A percentile compares a stretch with the other conserved stretches of the same genome.
These are phyloP conservation scores for Achlya hypogyna DNA, from an alignment of 352 stramenopile genomes.

Conservation along the genomic window DNA sequence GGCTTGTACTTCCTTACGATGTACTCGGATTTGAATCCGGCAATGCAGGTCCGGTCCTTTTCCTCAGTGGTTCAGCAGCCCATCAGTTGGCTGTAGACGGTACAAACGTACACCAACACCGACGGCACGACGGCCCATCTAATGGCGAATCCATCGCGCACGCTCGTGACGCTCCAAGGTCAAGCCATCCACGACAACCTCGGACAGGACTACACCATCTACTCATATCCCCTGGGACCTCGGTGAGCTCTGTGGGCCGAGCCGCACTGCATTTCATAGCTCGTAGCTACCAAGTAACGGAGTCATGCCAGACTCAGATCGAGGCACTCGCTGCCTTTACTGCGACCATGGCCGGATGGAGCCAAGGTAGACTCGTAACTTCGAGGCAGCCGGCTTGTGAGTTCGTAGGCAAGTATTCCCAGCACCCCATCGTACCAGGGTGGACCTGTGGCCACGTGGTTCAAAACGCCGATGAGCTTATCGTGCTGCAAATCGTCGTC, in stretches of 20 bases:
- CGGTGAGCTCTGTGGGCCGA: neutral
- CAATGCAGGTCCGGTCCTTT: neutral
- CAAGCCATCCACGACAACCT: neutral
- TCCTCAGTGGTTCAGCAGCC: neutral
- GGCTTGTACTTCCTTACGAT: slow-evolving; percentile 13
- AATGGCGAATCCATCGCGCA: neutral
- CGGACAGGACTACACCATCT: slow-evolving; percentile 6
- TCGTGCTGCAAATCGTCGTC: neutral
- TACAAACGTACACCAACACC: slow-evolving; percentile 5
- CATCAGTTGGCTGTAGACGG: neutral
- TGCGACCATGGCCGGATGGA: slow-evolving; percentile 4
- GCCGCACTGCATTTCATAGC: neutral
- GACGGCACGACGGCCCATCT: slow-evolving; percentile 2
- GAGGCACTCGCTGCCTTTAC: slow-evolving; percentile 4
- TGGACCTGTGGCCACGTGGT: slow-evolving; percentile 12
- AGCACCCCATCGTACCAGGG: neutral
- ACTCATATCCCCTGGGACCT: slow-evolving; percentile 1
- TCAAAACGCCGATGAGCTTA: neutral
- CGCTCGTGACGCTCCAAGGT: neutral
- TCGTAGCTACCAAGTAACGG: slow-evolving; percentile 12
- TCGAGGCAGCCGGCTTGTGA: neutral
- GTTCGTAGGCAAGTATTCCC: slow-evolving; percentile 3
- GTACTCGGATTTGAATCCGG: slow-evolving; percentile 14
- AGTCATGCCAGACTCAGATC: slow-evolving; percentile 2
- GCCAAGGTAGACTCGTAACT: slow-evolving; percentile 5